Conservation (phyloP, 2,329 filamentous ascomycete species). For the Aspergillus quadrilineatus region DNA sequence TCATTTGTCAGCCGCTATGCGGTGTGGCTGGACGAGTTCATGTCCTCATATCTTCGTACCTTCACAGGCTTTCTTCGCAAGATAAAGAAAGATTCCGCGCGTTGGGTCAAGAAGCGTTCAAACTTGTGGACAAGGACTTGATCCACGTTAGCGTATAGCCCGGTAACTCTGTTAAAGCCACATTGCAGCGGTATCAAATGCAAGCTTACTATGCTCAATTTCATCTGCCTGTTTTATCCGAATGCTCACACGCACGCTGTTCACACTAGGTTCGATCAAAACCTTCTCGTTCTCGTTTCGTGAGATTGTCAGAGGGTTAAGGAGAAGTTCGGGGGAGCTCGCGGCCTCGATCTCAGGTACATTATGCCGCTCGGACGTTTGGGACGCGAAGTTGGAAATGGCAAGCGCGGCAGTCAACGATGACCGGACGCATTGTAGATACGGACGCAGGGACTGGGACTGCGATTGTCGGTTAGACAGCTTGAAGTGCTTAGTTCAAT, state of each 20-base stretch:
- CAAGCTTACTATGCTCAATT: constrained; percentile 71
- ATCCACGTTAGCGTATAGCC: not conserved
- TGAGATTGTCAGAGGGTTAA: constrained; percentile 86
- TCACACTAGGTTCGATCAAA: constrained; percentile 92
- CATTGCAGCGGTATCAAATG: not conserved
- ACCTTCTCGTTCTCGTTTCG: constrained; percentile 97
- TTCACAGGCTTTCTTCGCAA: constrained; percentile 92
- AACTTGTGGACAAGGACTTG: constrained; percentile 90
- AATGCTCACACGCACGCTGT: constrained; percentile 95
- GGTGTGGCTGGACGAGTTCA: not conserved
- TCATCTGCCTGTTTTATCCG: constrained; percentile 99
- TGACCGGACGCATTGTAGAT: constrained; percentile 92
- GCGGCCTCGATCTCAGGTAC: constrained; percentile 95
- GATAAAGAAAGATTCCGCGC: constrained; percentile 96
- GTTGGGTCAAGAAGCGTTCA: constrained; percentile 90
- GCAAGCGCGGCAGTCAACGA: constrained; percentile 92
- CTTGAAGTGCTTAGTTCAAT: not conserved
- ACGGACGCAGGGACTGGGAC: constrained; percentile 96
- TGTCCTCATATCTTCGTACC: constrained; percentile 50
- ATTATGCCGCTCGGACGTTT: constrained; percentile 95
- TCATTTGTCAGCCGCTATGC: constrained; percentile 21
- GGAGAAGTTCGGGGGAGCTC: constrained; percentile 86
- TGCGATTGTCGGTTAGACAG: constrained; percentile 32
- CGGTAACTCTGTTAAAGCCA: not conserved
- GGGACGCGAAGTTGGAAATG: constrained; percentile 94